Base-by-base conservation (phyloP, 257 asterid species). In the Solanum piurae region DNA sequence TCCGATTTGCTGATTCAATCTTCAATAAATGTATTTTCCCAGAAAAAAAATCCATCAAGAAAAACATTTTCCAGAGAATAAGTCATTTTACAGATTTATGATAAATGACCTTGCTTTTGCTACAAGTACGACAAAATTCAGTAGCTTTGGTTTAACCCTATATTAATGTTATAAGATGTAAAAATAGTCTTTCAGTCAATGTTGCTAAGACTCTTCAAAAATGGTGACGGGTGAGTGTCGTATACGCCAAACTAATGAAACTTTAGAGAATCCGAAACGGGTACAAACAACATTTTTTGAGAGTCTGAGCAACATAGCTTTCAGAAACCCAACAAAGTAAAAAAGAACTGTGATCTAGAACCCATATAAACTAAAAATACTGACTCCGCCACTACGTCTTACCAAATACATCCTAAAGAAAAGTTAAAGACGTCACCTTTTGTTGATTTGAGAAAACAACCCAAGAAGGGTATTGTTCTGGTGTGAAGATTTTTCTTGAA, bases 401-500 rank as follows among this genome's bases (percentile, higher is more conserved):
- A 4, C 84, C 84, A 77, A 77, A 77, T 34, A 77, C 84, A 42
- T 46, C 60, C 36, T 76, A n/a, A 84, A 84, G 3, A 46, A n/a
- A 85, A 84, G 79, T 9, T 37, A 36, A 55, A 29, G 18, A 69
- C 3, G 40, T 94, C 93, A 97, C 91, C 99, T 97, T 97, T 91
- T 97, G 99, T 85, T 92, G 86, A 74, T 93, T 91, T 20, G 98
- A 91, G 82, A 97, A 95, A 68, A 94, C 98, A 83, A 96, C 95
- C 99, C 99, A 97, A 87, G 99, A 90, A 88, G 99, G 99, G 92
- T 95, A 95, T 42, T 36, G 91, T 87, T 89, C 91, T 80, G 93
- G 92, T 1, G 98, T 95, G 27, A 97, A 95, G 37, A 96, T 90
- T 86, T 94, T 94, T 76, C 98, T 92, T 3, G 98, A 97, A 91